Evolutionary conservation across 176 grass and related monocot genomes (phyloP), one percentile per base, ranked within the genome.

Genomic region (Oryza officinalis): DNA sequence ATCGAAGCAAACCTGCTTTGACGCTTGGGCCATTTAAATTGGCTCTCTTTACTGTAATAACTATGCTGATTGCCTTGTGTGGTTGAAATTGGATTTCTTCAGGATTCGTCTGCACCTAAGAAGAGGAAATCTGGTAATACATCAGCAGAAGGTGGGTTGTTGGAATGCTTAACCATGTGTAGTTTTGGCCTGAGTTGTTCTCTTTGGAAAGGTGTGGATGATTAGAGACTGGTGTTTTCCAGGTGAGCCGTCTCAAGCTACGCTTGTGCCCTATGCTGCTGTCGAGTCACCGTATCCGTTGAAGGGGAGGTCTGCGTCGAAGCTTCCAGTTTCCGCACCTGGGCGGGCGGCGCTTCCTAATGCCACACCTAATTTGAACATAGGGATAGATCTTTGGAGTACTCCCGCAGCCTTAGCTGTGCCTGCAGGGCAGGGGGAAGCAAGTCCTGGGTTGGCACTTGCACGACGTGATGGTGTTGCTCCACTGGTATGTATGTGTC

Each of bases 311-410:
- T 83, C 96, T 54, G 96, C 87, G 49, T 86, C 91, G 18, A 98
- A 98, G 83, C 93, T 98, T 63, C 96, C 89, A n/a, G 96, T 98
- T 46, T 98, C 96, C 33, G 96, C 96, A 31, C 96, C 96, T 69
- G 96, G 93, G 12, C 86, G 96, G 71, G 78, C 93, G 15, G 70
- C 89, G 5, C 83, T 98, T n/a, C 68, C 89, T 76, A 89, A 82
- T 63, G 77, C 93, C 74, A 87, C 88, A 22, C 79, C 91, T 18
- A 95, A 89, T 87, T 63, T 91, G 44, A 94, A 95, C 77, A 86
- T 95, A 78, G 96, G 91, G 73, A 95, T 98, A 78, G 93, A 93
- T 93, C 50, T 95, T 69, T 98, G 91, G 96, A 91, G 74, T 17
- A n/a, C 91, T 82, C 77, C 87, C 66, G 87, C 86, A n/a, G 54